These are phyloP conservation scores for Scedosporium dehoogii DNA, from an alignment of 2,329 filamentous ascomycete genomes.

Conservation along the genomic window DNA sequence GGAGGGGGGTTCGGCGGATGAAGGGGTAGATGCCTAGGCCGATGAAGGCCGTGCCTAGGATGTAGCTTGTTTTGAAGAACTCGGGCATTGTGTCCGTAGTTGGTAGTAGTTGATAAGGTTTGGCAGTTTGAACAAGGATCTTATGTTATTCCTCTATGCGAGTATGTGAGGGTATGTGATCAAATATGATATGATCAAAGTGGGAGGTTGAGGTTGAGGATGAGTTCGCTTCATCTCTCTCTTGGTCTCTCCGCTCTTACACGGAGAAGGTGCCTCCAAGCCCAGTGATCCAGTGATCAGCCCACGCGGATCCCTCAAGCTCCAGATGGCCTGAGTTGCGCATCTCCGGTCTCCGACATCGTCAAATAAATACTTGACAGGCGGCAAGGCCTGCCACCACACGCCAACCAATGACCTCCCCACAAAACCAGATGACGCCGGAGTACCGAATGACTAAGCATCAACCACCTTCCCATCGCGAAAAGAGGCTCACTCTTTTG, in stretches of 20 bases:
- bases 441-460: constrained; percentile 2
- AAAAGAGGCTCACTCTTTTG: neutral
- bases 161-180: neutral
- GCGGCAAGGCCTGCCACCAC: neutral
- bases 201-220: neutral
- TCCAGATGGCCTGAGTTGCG: neutral
- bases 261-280: neutral
- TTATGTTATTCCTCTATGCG: too few species aligned
- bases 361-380: neutral
- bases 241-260: neutral
- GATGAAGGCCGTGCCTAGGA: constrained; percentile 7
- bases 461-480: neutral
- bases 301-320: neutral
- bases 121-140: neutral
- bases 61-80: constrained; percentile 5
- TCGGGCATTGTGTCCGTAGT: neutral
- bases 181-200: neutral
- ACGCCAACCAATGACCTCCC: neutral
- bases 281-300: constrained; percentile 1
- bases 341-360: neutral
- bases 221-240: neutral
- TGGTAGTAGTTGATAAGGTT: neutral
- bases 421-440: neutral
- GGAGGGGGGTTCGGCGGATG: constrained; percentile 2
- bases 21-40: constrained; percentile 7